Conservation (phyloP, 2,329 filamentous ascomycete species). For the Lasiodiplodia sp. region DNA sequence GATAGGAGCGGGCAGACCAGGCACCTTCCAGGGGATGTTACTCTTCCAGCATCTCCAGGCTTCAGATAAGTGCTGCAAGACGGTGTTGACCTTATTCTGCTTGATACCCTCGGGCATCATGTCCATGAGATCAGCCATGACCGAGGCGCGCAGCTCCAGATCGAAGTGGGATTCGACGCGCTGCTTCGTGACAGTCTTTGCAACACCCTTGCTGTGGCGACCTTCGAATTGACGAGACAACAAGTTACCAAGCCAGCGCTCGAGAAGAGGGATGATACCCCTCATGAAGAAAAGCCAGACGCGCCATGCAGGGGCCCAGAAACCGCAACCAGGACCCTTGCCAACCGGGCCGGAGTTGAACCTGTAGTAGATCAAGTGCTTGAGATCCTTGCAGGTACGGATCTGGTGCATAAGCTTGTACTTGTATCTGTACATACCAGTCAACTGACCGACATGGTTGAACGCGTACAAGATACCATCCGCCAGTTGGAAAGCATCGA, state of each 20-base stretch:
- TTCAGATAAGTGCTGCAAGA: conserved; percentile 95
- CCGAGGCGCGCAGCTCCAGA: conserved; percentile 92
- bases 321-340: conserved; percentile 96
- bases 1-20: conserved; percentile 92
- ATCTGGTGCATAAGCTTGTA: conserved; percentile 99
- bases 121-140: conserved; percentile 99
- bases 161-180: conserved; percentile 99
- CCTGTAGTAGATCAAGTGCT: conserved; percentile 98
- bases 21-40: conserved; percentile 99
- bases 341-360: conserved; percentile 98
- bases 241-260: conserved; percentile 96
- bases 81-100: conserved; percentile 98
- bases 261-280: conserved; percentile 94
- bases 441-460: conserved; percentile 97
- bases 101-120: conserved; percentile 99
- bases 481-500: conserved; percentile 97
- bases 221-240: conserved; percentile 98
- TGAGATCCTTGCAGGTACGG: conserved; percentile 96
- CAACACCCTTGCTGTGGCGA: conserved; percentile 97
- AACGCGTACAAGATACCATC: conserved; percentile 99
- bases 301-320: conserved; percentile 98
- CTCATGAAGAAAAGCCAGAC: conserved; percentile 99
- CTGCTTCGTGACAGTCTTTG: conserved; percentile 99
- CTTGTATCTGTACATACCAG: conserved; percentile 99
- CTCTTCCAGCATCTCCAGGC: conserved; percentile 99